phyloP scores from a whole-genome alignment of 371 early-diverging fungal genomes.

The Mortierella sp. region DNA sequence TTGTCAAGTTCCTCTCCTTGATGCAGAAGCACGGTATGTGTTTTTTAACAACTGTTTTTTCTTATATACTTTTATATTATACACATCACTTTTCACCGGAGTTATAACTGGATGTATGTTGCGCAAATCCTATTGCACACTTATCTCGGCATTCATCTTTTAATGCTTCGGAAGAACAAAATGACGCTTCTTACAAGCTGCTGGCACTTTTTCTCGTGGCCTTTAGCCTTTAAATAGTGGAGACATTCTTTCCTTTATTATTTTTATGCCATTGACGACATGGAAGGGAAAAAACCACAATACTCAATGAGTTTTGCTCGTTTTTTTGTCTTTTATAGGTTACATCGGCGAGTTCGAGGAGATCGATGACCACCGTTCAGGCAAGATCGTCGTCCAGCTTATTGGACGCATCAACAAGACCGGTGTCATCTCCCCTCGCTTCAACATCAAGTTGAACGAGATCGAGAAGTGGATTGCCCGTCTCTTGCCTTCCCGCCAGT shows the following conservation, averaged over 20 bases:
- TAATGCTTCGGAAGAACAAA: constrained; percentile 77
- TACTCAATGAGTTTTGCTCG: background rate
- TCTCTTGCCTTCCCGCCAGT: constrained; percentile 99
- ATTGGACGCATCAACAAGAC: constrained; percentile 99
- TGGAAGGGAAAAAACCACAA: too few relatives aligned
- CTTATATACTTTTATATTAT: background rate
- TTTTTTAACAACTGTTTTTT: constrained; percentile 1
- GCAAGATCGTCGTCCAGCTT: constrained; percentile 99
- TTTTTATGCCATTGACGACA: too few relatives aligned
- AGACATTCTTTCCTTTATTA: constrained; percentile 19
- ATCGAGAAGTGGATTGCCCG: constrained; percentile 98
- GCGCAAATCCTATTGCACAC: constrained; percentile 41
- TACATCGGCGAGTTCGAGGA: constrained; percentile 99
- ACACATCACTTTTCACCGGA: constrained; percentile 55
- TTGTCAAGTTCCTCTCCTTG: constrained; percentile 97
- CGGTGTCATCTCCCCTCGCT: constrained; percentile 99
- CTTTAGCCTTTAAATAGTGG: constrained; percentile 54
- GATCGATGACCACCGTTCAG: constrained; percentile 98
- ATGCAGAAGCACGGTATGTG: constrained; percentile 98
- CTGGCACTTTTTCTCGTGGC: constrained; percentile 49
- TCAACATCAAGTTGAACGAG: constrained; percentile 95
- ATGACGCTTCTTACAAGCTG: constrained; percentile 62
- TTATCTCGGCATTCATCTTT: constrained; percentile 68
- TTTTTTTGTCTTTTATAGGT: constrained; percentile 62
- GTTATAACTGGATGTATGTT: constrained; percentile 79